Evolutionary conservation across 2,329 filamentous ascomycete species (phyloP), one percentile per base, ranked within the genome.

Genomic region (Metarhizium humberi): DNA sequence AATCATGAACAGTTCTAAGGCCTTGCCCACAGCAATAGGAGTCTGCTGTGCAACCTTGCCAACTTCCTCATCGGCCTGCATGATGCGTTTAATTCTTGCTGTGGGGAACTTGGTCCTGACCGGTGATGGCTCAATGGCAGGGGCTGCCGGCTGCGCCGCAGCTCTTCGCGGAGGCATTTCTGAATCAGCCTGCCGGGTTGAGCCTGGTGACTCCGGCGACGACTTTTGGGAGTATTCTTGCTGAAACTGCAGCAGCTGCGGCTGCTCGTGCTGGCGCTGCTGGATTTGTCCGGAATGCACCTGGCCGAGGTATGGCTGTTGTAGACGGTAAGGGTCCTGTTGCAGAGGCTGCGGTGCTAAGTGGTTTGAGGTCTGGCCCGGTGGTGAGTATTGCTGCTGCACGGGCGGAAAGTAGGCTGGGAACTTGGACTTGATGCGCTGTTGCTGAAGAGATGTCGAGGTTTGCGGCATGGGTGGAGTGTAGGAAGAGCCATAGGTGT

Each of bases 61-160:
- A 0, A 99, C 92, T 69, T 99, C 94, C 67, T 99, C 94, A 67
- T 99, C 94, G 11, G 92, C 92, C 73, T 99, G 94, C 94, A 99
- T 97, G 66, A 99, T 97, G 52, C 94, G 85, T 78, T 99, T 99
- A 76, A 99, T 99, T 59, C 94, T 82, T 14, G 94, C 94, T 36
- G 95, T 95, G 1, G 94, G 94, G 66, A 99, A 99, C 66, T 96
- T 96, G 38, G 92, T 97, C 71, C 84, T 89, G 63, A 99, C 90
- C 47, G 90, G 79, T 71, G 73, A 96, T 73, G 70, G 81, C 69
- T 73, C 84, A 63, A 82, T 72, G 47, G 70, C 68, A 34, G 71
- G 66, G 46, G 65, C 71, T 45, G 66, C 70, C 60, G 60, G 61
- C 45, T 60, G 60, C 50, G 62, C 62, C 43, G 64, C 64, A 30